phyloP scores from a whole-genome alignment of 805 yeast species.

The Wilhelminamyces savonicus region DNA sequence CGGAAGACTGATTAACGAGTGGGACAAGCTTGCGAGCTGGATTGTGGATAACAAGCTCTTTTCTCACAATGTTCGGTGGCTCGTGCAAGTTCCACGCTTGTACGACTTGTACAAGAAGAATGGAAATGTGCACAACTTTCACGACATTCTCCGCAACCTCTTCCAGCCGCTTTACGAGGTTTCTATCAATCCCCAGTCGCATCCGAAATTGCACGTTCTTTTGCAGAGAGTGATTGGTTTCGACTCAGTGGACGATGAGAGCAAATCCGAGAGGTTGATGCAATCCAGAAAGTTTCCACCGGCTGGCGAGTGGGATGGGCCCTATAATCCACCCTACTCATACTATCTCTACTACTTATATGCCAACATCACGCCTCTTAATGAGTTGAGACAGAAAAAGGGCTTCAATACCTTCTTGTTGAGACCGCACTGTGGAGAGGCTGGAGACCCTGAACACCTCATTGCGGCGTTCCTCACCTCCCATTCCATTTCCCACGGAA shows the following conservation, averaged over 20 bases:
- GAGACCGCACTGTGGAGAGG: constrained; percentile 98
- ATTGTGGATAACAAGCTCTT: constrained; percentile 85
- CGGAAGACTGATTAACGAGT: constrained; percentile 84
- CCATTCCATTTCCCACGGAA: constrained; percentile 94
- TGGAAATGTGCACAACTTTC: constrained; percentile 64
- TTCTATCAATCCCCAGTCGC: constrained; percentile 71
- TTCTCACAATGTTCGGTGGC: constrained; percentile 95
- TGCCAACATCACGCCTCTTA: constrained; percentile 80
- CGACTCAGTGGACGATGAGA: constrained; percentile 97
- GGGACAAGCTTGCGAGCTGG: constrained; percentile 96
- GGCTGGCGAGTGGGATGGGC: constrained; percentile 76
- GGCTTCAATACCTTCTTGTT: constrained; percentile 86
- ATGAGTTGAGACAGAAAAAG: constrained; percentile 70
- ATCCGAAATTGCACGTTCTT: constrained; percentile 88
- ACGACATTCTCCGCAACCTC: constrained; percentile 69
- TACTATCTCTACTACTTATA: constrained; percentile 87
- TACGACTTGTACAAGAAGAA: constrained; percentile 83
- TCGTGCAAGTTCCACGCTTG: constrained; percentile 89
- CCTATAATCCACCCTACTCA: constrained; percentile 93
- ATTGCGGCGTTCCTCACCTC: constrained; percentile 84
- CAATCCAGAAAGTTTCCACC: constrained; percentile 71
- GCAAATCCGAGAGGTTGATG: constrained; percentile 79
- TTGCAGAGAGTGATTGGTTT: constrained; percentile 94
- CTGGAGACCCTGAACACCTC: constrained; percentile 99
- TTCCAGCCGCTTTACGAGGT: constrained; percentile 91